These are phyloP conservation scores for Bisporella sp. DNA, from an alignment of 2,329 filamentous ascomycete genomes.

Conservation along the genomic window DNA sequence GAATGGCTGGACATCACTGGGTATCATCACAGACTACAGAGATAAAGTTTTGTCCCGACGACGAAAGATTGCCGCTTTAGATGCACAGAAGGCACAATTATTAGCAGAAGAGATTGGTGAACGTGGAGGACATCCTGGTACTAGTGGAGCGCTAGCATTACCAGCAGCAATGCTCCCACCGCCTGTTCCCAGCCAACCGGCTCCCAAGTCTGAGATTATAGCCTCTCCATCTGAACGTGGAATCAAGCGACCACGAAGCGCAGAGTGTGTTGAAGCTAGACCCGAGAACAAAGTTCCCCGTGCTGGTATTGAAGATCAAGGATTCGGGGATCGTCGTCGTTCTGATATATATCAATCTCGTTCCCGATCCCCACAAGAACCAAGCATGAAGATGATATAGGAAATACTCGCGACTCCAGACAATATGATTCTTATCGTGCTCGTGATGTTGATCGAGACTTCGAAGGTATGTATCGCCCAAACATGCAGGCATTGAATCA, in stretches of 20 bases:
- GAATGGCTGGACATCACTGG: constrained; percentile 30
- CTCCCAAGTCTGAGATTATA: constrained; percentile 3
- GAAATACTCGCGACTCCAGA: too few species aligned
- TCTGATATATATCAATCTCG: too few species aligned
- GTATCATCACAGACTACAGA: constrained; percentile 28
- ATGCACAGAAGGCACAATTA: constrained; percentile 25
- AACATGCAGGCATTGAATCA: too few species aligned
- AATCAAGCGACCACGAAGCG: too few species aligned
- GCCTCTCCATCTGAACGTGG: constrained; percentile 6
- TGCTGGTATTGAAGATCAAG: constrained; percentile 17
- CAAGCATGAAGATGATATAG: constrained; percentile 11
- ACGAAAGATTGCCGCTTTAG: constrained; percentile 24
- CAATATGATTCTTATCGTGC: too few species aligned
- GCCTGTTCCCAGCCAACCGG: constrained; percentile 15
- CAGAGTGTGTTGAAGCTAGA: constrained; percentile 13
- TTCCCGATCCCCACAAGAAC: constrained; percentile 1
- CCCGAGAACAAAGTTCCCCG: constrained; percentile 19
- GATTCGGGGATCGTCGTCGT: too few species aligned
- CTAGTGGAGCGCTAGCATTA: constrained; percentile 1
- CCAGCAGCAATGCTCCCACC: constrained; percentile 19
- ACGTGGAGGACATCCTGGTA: neutral
- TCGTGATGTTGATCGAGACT: too few species aligned
- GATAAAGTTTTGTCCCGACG: constrained; percentile 22
- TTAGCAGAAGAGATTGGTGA: constrained; percentile 24
- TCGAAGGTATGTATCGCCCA: too few species aligned